Conservation (phyloP, 1,284 basidiomycete species). For the Irpex rosettiformis region DNA sequence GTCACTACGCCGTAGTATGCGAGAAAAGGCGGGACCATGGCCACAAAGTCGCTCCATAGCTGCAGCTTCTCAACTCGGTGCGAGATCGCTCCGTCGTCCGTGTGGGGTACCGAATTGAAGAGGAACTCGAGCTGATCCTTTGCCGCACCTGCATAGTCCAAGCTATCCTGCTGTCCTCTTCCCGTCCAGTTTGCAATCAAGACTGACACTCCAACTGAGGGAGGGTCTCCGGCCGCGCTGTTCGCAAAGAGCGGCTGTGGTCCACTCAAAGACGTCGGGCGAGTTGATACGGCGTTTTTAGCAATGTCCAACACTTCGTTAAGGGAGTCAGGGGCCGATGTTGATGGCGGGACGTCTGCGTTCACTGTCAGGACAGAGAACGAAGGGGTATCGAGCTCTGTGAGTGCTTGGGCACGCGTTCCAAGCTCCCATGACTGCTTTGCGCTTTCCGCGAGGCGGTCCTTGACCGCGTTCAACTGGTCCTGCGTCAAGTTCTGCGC, state of each 20-base stretch:
- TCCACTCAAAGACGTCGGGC: not conserved
- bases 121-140: slow-evolving; percentile 71
- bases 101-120: slow-evolving; percentile 61
- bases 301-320: slow-evolving; percentile 59
- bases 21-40: slow-evolving; percentile 92
- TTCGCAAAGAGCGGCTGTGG: slow-evolving; percentile 49
- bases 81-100: slow-evolving; percentile 76
- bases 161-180: slow-evolving; percentile 23
- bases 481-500: slow-evolving; percentile 31
- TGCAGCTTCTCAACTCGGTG: slow-evolving; percentile 68
- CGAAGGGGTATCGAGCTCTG: slow-evolving; percentile 62
- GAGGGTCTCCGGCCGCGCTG: slow-evolving; percentile 77
- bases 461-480: slow-evolving; percentile 36
- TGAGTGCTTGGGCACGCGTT: slow-evolving; percentile 68
- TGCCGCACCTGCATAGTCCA: slow-evolving; percentile 68
- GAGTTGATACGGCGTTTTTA: slow-evolving; percentile 42
- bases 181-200: slow-evolving; percentile 76
- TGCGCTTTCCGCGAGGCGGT: slow-evolving; percentile 44
- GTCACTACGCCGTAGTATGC: slow-evolving; percentile 83
- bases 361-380: slow-evolving; percentile 57
- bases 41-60: slow-evolving; percentile 77
- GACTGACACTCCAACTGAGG: slow-evolving; percentile 77
- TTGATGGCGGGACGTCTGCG: slow-evolving; percentile 29
- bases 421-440: slow-evolving; percentile 77
- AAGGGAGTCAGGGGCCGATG: slow-evolving; percentile 40